Percentiles rank a stretch among this genome's conserved stretches.
phyloP scores from a whole-genome alignment of 2,329 filamentous ascomycete species.

The Fusarium tuaranense region DNA sequence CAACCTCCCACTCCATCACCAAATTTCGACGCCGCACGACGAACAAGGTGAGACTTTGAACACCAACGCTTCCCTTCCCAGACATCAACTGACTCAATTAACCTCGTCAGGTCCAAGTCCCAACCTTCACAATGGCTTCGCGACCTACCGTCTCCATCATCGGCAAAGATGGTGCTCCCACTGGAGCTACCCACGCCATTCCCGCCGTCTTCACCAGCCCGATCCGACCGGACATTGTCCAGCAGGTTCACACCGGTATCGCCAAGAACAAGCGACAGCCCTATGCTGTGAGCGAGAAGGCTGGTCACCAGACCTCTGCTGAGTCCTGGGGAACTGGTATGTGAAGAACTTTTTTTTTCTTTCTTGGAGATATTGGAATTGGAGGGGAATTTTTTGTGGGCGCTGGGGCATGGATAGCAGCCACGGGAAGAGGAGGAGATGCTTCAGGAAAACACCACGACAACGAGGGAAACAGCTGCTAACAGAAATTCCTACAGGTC shows the following conservation, averaged over 20 bases:
- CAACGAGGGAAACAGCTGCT: conserved; percentile 28
- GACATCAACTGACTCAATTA: conserved; percentile 34
- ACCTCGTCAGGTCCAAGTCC: conserved; percentile 51
- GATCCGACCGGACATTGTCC: conserved; percentile 99
- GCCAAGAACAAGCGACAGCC: conserved; percentile 99
- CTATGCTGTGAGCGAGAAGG: conserved; percentile 99
- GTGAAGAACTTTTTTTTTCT: conserved; percentile 54
- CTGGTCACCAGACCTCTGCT: conserved; percentile 99
- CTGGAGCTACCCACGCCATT: conserved; percentile 89
- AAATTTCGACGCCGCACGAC: conserved; percentile 56
- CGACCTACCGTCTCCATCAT: conserved; percentile 98
- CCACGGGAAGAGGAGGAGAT: neutral
- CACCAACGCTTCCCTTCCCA: conserved; percentile 19
- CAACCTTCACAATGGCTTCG: conserved; percentile 81
- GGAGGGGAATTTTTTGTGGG: conserved; percentile 35
- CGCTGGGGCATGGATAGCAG: conserved; percentile 1
- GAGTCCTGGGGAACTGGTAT: conserved; percentile 99
- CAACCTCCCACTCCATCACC: conserved; percentile 50
- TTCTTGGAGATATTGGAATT: conserved; percentile 7
- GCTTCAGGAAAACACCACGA: conserved; percentile 2
- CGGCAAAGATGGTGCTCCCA: conserved; percentile 93
- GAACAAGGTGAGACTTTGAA: conserved; percentile 51
- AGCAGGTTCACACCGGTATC: conserved; percentile 98
- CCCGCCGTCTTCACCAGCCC: conserved; percentile 97
- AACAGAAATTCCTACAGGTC: conserved; percentile 69